Conservation (phyloP, 306 rosid genomes). For the Cucumis sativus region Cucumber_9930_V3 NC_026658.2:25694001-25694500, state of each 20-base stretch:
- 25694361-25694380: conserved; percentile 62
- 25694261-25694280: conserved; percentile 57
- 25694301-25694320: conserved; percentile 32
- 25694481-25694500: conserved; percentile 56
- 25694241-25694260: conserved; percentile 54
- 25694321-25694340: conserved; percentile 33
- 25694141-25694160: conserved; percentile 56
- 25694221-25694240: conserved; percentile 47
- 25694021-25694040: conserved; percentile 60
- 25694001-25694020: conserved; percentile 86
- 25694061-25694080: conserved; percentile 78
- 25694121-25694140: conserved; percentile 64
- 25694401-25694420: conserved; percentile 57
- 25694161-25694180: conserved; percentile 94
- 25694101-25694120: conserved; percentile 89
- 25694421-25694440: conserved; percentile 65
- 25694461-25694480: conserved; percentile 80
- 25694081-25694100: conserved; percentile 77
- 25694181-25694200: conserved; percentile 64
- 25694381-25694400: conserved; percentile 37
- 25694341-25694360: conserved; percentile 63
- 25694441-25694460: conserved; percentile 71
- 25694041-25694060: conserved; percentile 79
- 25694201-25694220: conserved; percentile 43
- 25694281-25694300: conserved; percentile 25